Base-by-base conservation (phyloP, 805 yeast genomes). In the Blastobotrys mokoenaii region DNA sequence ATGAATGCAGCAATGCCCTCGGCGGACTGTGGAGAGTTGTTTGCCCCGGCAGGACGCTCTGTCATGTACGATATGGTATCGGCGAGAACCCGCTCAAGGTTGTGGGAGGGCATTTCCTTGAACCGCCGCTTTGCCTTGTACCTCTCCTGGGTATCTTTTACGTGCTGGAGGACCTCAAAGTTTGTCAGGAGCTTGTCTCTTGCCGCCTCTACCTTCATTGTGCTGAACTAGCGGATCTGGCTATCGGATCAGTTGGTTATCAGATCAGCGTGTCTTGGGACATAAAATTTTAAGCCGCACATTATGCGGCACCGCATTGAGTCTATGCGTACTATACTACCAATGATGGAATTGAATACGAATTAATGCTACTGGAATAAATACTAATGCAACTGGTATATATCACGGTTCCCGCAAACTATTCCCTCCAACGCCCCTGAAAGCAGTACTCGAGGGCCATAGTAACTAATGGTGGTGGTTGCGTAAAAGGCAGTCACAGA, bases 181-280 rank as follows among this genome's bases (percentile, higher is more conserved):
- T 83, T 79, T 38, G 86, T 74, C 31, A 84, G 65, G 47, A 83
- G 69, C 46, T 74, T 71, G 38, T 78, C 82, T 47, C 87, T 63
- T 35, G 69, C 64, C 20, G 63, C 68, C 43, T 73, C 69, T 38
- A 79, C 64, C 69, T 77, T 52, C 61, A 60, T 58, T 10, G 11
- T 46, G 14, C 40, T 8, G n/a, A n/a, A n/a, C n/a, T n/a, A n/a
- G n/a, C n/a, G n/a, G n/a, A n/a, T n/a, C n/a, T n/a, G n/a, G n/a
- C n/a, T 22, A 22, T 22, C 4, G 7, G 27, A 22, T 22, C n/a
- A 22, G 8, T 22, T 22, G 7, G 27, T 22, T 22, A 22, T 22
- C 27, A 22, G 27, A 22, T 22, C 7, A 22, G 27, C 8, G 27
- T 22, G 27, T 8, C 27, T 33, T 14, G 36, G 36, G 17, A 14